A percentile compares a stretch with the other conserved stretches of the same genome.
Evolutionary conservation across 345 rosid genomes (phyloP).

Genomic region (Populus deltoides): DNA sequence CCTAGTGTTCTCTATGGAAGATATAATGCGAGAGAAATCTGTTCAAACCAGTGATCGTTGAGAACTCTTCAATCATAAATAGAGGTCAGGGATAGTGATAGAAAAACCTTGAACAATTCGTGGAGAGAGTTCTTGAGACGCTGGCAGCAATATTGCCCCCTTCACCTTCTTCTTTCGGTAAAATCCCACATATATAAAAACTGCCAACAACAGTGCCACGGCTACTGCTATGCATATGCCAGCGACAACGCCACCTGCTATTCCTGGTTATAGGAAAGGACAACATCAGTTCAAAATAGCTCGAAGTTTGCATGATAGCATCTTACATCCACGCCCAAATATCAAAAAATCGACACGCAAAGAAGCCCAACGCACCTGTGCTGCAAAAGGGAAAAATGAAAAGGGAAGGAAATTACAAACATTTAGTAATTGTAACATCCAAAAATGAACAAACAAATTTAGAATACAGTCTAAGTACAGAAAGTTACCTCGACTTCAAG

Average conservation of each 20-base stretch:
- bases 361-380: conserved; percentile 49
- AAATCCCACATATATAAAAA: conserved; percentile 33
- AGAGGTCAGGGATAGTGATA: neutral
- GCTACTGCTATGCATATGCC: conserved; percentile 55
- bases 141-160: conserved; percentile 31
- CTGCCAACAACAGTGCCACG: conserved; percentile 40
- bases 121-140: conserved; percentile 36
- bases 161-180: conserved; percentile 54
- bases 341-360: conserved; percentile 17
- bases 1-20: neutral
- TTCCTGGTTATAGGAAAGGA: conserved; percentile 46
- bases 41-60: neutral
- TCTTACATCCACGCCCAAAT: conserved; percentile 16
- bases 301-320: conserved; percentile 13
- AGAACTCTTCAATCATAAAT: neutral
- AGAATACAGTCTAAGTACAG: neutral
- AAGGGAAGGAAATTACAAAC: neutral
- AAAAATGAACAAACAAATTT: neutral
- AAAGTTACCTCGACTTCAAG: conserved; percentile 50
- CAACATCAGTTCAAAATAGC: conserved; percentile 23
- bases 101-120: conserved; percentile 38
- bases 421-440: conserved; percentile 4
- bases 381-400: conserved; percentile 39
- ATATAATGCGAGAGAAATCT: neutral
- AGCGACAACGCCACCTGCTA: conserved; percentile 56